Evolutionary conservation across 2,329 filamentous ascomycete species (phyloP).

Genomic region (Talaromyces sp.): DNA sequence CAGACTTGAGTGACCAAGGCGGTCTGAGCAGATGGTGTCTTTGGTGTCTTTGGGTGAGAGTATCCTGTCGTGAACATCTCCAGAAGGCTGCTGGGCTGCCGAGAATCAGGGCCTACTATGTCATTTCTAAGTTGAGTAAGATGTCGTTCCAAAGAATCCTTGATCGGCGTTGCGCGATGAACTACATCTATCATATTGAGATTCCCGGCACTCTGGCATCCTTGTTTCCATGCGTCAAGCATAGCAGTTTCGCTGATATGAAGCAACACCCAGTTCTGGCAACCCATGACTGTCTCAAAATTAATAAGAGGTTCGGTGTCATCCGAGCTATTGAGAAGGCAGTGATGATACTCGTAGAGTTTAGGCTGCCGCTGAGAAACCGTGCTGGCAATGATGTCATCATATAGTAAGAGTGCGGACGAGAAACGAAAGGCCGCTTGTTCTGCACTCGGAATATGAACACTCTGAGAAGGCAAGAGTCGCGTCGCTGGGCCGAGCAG

Average conservation of each 20-base stretch:
- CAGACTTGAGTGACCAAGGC: slow-evolving; percentile 11
- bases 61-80: slow-evolving; percentile 2
- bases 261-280: slow-evolving; percentile 57
- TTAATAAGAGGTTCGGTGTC: slow-evolving; percentile 28
- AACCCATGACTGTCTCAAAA: slow-evolving; percentile 54
- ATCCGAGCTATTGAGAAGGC: slow-evolving; percentile 25
- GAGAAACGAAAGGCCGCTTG: slow-evolving; percentile 39
- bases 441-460: slow-evolving; percentile 31
- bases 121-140: background rate
- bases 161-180: slow-evolving; percentile 11
- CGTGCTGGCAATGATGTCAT: slow-evolving; percentile 38
- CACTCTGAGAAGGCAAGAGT: slow-evolving; percentile 13
- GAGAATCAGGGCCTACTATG: background rate
- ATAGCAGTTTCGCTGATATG: slow-evolving; percentile 54
- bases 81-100: slow-evolving; percentile 2
- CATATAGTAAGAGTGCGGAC: slow-evolving; percentile 32
- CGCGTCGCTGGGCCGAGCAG: background rate
- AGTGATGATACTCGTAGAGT: slow-evolving; percentile 22
- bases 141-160: background rate
- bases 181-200: slow-evolving; percentile 13
- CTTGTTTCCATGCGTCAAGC: slow-evolving; percentile 56
- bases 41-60: slow-evolving; percentile 1
- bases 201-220: slow-evolving; percentile 30
- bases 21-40: background rate
- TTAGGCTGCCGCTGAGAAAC: slow-evolving; percentile 29